phyloP scores from a whole-genome alignment of 257 asterid genomes.

The Plantago major region DNA sequence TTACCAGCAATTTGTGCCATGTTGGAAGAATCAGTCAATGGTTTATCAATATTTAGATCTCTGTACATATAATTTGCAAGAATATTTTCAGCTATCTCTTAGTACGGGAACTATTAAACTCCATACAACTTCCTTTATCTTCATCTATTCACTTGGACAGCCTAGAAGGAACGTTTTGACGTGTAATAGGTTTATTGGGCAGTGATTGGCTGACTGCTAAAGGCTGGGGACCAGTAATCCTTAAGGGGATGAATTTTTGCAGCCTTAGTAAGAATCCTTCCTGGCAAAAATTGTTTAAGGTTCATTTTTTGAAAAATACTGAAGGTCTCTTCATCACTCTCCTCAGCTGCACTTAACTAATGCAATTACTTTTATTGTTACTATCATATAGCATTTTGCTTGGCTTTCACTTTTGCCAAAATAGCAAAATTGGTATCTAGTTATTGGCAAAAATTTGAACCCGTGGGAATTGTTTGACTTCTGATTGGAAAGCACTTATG shows the following conservation, averaged over 20 bases:
- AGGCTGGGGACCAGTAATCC: neutral
- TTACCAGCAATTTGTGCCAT: constrained; percentile 3
- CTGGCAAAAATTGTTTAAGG: constrained; percentile 8
- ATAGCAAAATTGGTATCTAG: constrained; percentile 4
- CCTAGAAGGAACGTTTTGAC: neutral
- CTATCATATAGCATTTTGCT: neutral
- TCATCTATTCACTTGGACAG: neutral
- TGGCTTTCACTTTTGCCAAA: neutral
- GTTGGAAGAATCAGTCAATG: constrained; percentile 3
- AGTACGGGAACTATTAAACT: too few species aligned
- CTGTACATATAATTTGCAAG: neutral
- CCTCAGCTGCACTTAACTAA: constrained; percentile 1
- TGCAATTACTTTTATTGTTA: constrained; percentile 1
- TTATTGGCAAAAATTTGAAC: constrained; percentile 13
- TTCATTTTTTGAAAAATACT: neutral
- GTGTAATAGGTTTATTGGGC: neutral
- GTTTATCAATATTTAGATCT: constrained; percentile 1
- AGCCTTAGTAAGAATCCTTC: neutral
- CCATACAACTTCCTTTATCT: too few species aligned
- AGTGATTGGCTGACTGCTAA: constrained; percentile 8
- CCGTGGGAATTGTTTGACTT: constrained; percentile 9
- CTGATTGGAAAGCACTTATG: neutral
- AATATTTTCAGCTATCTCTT: neutral
- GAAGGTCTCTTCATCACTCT: neutral
- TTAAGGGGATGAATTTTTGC: neutral